Evolutionary conservation across 768 basidiomycete genomes (phyloP).

Genomic region (Hydnomerulius pinastri): DNA sequence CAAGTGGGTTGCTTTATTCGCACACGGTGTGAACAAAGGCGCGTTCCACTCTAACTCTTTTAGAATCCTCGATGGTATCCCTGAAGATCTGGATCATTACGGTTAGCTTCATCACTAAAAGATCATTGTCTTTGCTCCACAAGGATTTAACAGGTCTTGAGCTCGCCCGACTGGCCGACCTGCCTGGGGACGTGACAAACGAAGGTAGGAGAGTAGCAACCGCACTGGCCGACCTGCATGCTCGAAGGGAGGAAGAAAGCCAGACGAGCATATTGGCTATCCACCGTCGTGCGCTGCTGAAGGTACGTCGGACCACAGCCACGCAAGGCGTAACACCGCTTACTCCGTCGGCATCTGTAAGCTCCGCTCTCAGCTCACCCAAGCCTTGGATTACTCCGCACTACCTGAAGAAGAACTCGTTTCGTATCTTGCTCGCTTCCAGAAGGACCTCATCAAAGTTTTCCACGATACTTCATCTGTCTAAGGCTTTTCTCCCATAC

Average conservation of each 20-base stretch:
- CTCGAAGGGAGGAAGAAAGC: slow-evolving; percentile 59
- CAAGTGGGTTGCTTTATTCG: slow-evolving; percentile 49
- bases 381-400: slow-evolving; percentile 71
- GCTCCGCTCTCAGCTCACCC: slow-evolving; percentile 74
- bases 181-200: slow-evolving; percentile 69
- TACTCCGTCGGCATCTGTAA: slow-evolving; percentile 27
- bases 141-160: slow-evolving; percentile 66
- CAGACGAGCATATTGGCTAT: slow-evolving; percentile 56
- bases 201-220: slow-evolving; percentile 65
- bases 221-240: slow-evolving; percentile 57
- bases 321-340: background rate
- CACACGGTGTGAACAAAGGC: background rate
- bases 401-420: slow-evolving; percentile 72
- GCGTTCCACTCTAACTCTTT: background rate
- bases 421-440: slow-evolving; percentile 66
- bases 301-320: slow-evolving; percentile 43
- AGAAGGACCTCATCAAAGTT: slow-evolving; percentile 66
- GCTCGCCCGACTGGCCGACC: slow-evolving; percentile 83
- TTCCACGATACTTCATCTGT: slow-evolving; percentile 24
- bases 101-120: slow-evolving; percentile 43
- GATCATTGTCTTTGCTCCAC: background rate
- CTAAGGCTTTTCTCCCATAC: slow-evolving; percentile 6
- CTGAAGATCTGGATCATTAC: slow-evolving; percentile 67
- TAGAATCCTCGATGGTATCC: slow-evolving; percentile 75
- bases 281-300: slow-evolving; percentile 68